phyloP scores from a whole-genome alignment of 1,284 basidiomycete genomes.

The Ustanciosporium gigantosporum region DNA sequence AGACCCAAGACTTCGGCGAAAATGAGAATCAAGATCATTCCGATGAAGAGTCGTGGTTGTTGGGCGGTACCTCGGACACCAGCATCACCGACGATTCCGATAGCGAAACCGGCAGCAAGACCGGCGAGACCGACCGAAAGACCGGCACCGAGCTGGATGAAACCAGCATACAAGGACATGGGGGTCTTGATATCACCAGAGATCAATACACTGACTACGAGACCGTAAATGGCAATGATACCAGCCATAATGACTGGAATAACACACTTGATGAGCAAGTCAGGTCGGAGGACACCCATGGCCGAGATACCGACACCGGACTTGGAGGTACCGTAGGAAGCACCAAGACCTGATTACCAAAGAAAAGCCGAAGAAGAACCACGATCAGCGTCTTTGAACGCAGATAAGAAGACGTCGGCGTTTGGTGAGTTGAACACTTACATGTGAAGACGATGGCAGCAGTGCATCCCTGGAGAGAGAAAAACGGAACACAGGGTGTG shows the following conservation, averaged over 20 bases:
- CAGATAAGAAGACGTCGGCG: no score
- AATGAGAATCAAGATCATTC: conserved; percentile 74
- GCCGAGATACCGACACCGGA: conserved; percentile 97
- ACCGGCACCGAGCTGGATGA: conserved; percentile 92
- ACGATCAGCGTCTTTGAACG: no score
- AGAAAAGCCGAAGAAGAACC: no score
- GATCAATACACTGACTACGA: conserved; percentile 66
- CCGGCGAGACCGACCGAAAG: conserved; percentile 89
- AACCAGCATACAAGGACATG: conserved; percentile 75
- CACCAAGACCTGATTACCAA: conserved; percentile 80
- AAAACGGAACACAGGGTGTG: no score
- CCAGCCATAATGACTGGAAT: conserved; percentile 99
- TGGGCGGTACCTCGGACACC: conserved; percentile 65
- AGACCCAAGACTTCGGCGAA: conserved; percentile 91
- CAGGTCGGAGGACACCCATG: conserved; percentile 89
- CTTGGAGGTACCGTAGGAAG: conserved; percentile 95
- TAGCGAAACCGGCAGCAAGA: conserved; percentile 95
- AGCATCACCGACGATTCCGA: conserved; percentile 91
- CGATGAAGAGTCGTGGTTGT: conserved; percentile 87
- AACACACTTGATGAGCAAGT: conserved; percentile 97
- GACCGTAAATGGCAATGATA: conserved; percentile 79
- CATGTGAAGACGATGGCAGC: conserved; percentile 96
- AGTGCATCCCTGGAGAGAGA: conserved; percentile 76
- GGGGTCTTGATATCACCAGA: conserved; percentile 63
- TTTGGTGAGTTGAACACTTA: no score